Conservation (phyloP, 257 asterid genomes). For the Salvia splendens region DNA sequence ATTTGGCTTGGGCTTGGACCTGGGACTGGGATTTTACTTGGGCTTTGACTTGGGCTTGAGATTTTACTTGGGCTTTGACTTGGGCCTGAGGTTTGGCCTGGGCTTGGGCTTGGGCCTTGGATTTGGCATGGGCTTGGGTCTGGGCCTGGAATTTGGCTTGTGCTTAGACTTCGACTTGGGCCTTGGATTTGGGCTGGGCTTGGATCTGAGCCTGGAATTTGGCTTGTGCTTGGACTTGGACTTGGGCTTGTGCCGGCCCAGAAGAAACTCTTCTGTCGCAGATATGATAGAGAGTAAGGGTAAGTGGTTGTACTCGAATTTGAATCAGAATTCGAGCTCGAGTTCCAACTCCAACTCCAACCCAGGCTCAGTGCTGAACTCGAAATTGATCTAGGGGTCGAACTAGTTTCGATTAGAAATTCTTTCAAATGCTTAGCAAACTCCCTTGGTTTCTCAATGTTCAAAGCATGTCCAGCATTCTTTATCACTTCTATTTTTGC, state of each 20-base stretch:
- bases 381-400: background rate
- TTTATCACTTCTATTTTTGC: conserved; percentile 68
- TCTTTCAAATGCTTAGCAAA: conserved; percentile 72
- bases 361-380: background rate
- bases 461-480: conserved; percentile 86
- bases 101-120: too few relatives aligned
- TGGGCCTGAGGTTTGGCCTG: too few relatives aligned
- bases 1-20: too few relatives aligned
- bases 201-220: too few relatives aligned
- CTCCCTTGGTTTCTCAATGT: conserved; percentile 79
- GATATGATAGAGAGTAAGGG: conserved; percentile 25
- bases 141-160: too few relatives aligned
- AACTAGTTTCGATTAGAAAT: conserved; percentile 46
- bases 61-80: too few relatives aligned
- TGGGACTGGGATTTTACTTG: too few relatives aligned
- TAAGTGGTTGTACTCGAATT: background rate
- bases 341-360: background rate
- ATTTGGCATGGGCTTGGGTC: too few relatives aligned
- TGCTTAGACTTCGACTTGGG: too few relatives aligned
- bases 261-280: conserved; percentile 32
- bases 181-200: too few relatives aligned
- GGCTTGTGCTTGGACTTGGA: too few relatives aligned
- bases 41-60: too few relatives aligned
- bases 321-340: background rate
- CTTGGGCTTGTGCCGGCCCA: conserved; percentile 26